Conservation (phyloP, 1,284 basidiomycete genomes). For the Boletus semigastroideus region DNA sequence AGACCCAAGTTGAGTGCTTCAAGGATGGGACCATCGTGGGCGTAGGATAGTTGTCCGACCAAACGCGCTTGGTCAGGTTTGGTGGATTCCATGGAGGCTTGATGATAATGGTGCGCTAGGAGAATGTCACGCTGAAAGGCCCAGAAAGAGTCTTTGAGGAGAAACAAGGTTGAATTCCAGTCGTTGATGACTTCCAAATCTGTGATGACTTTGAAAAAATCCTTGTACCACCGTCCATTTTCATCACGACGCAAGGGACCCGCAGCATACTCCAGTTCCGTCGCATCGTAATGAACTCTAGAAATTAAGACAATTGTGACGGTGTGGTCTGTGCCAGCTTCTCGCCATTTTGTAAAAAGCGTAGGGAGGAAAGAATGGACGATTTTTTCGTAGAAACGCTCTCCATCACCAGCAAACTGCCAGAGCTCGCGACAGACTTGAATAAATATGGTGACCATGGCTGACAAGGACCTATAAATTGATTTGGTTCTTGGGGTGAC, state of each 20-base stretch:
- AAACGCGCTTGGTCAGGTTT: slow-evolving; percentile 62
- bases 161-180: slow-evolving; percentile 85
- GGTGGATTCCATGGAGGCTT: slow-evolving; percentile 47
- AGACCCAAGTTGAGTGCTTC: slow-evolving; percentile 94
- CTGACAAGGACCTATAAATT: slow-evolving; percentile 89
- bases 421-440: slow-evolving; percentile 96
- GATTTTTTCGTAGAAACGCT: slow-evolving; percentile 95
- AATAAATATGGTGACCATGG: slow-evolving; percentile 91
- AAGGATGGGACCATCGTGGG: slow-evolving; percentile 93
- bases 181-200: slow-evolving; percentile 88
- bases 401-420: slow-evolving; percentile 97
- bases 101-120: slow-evolving; percentile 82
- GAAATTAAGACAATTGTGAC: slow-evolving; percentile 95
- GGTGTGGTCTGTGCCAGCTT: slow-evolving; percentile 86
- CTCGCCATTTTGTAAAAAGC: slow-evolving; percentile 81
- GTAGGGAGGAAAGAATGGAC: slow-evolving; percentile 90
- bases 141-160: slow-evolving; percentile 87
- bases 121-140: slow-evolving; percentile 87
- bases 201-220: slow-evolving; percentile 93
- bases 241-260: slow-evolving; percentile 74
- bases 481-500: slow-evolving; percentile 84
- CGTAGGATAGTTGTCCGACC: slow-evolving; percentile 78
- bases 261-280: slow-evolving; percentile 77
- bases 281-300: slow-evolving; percentile 87
- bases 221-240: slow-evolving; percentile 84